Base-by-base conservation (phyloP, 345 rosid species). In the Mangifera indica region DNA sequence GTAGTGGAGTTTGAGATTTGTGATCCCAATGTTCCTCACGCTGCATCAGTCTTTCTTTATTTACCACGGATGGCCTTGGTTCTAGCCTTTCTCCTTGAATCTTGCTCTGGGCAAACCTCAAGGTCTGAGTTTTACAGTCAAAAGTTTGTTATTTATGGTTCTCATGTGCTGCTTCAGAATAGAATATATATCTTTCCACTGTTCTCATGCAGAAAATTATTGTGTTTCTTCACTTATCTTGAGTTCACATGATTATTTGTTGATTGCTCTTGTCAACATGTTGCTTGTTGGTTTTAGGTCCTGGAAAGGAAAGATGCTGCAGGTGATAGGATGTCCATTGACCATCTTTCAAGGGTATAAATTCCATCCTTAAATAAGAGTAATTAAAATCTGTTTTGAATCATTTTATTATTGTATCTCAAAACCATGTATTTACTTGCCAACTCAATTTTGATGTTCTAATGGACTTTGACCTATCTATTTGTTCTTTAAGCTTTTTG, bases 331-430 rank as follows among this genome's bases (percentile, higher is more conserved):
- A 68, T 89, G 58, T 81, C 91, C 44, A 76, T 81, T 22, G 89
- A 94, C 78, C 84, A 84, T 84, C 91, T 94, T 73, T 85, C 89
- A 46, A 64, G 56, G 92, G 98, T 92, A 84, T n/a, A 15, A 26
- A 56, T 18, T 53, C 67, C 20, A 49, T 40, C 74, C 29, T 45
- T 44, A 13, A 15, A 5, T 37, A 24, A 17, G 42, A 66, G 3
- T 48, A 26, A 32, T 0, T 32, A 7, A n/a, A n/a, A 29, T 32
- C 5, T 32, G 37, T 32, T 32, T 32, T 2, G 57, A 18, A 66
- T 7, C 15, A 21, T 24, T 15, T 3, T 48, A 44, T 7, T 13
- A 12, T 10, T n/a, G 6, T 2, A 3, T 29, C 37, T 66, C 29
- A 52, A 15, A 7, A 29, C 42, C 14, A 29, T 29, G n/a, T 51